Conservation (phyloP, 2,329 filamentous ascomycete species). For the Penicillium palitans region DNA sequence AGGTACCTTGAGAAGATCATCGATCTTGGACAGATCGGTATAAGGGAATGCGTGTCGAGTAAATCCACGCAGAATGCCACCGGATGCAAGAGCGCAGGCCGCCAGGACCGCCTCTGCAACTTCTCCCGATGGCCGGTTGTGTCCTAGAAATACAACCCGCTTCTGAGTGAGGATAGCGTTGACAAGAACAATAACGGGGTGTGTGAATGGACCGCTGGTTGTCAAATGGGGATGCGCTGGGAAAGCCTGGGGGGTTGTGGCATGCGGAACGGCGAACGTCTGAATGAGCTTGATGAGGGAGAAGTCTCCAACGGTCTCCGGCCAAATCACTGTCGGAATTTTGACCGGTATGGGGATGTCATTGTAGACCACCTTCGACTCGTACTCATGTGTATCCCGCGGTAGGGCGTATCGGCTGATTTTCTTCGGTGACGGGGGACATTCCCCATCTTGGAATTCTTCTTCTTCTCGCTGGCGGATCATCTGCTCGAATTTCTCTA, state of each 20-base stretch:
- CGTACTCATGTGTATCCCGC: constrained; percentile 95
- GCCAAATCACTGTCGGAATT: constrained; percentile 87
- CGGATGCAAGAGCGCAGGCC: constrained; percentile 91
- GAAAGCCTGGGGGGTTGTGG: constrained; percentile 82
- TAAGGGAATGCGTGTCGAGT: constrained; percentile 97
- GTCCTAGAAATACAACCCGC: constrained; percentile 89
- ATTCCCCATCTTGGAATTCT: constrained; percentile 33
- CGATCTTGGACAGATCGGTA: constrained; percentile 95
- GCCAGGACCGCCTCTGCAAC: constrained; percentile 97
- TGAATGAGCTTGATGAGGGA: constrained; percentile 96
- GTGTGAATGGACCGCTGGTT: constrained; percentile 83
- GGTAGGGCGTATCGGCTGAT: constrained; percentile 72
- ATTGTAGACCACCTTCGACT: constrained; percentile 93
- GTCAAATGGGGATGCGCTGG: constrained; percentile 86
- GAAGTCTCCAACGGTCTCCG: constrained; percentile 96
- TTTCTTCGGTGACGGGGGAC: constrained; percentile 53
- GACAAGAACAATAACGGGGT: constrained; percentile 90
- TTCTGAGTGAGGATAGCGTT: constrained; percentile 97
- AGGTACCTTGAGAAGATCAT: constrained; percentile 91
- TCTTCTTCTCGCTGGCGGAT: constrained; percentile 75
- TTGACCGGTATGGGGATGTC: constrained; percentile 96
- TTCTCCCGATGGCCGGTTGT: constrained; percentile 92
- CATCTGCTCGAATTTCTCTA: constrained; percentile 97
- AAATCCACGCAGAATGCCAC: constrained; percentile 88
- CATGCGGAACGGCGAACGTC: constrained; percentile 81